Base-by-base conservation (phyloP, 169 alveolate genomes). In the Plasmodium vivax region DNA sequence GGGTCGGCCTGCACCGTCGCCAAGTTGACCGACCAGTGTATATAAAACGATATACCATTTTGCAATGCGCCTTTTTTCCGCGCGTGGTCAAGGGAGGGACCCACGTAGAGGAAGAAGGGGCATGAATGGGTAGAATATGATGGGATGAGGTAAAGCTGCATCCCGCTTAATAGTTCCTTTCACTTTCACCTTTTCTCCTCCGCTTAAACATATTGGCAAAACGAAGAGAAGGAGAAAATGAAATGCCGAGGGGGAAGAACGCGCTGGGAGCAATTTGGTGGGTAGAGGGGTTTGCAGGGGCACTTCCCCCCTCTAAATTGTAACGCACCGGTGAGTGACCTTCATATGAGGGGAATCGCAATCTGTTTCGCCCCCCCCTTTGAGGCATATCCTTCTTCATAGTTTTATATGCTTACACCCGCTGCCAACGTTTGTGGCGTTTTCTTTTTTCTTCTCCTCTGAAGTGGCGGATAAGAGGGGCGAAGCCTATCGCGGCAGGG, bases 201-300 rank as follows among this genome's bases (percentile, higher is more conserved):
- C 16, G 10, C 56, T 45, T 45, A 12, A 45, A 45, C 3, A 45
- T 45, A 45, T 9, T 45, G 56, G n/a, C 3, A 9, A 45, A 45
- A 45, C n/a, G n/a, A n/a, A n/a, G n/a, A n/a, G n/a, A n/a, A n/a
- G n/a, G 12, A 45, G 12, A 45, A 10, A 80, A 80, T 23, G 7
- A 9, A n/a, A n/a, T 32, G 6, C 38, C 32, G 71, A n/a, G 47
- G 10, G 74, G 30, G 23, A 9, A 23, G 36, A 77, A 75, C 6
- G 32, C 12, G 58, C 34, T n/a, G 58, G 27, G 47, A 7, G 23
- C 45, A 75, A n/a, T 77, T 83, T 82, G 34, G 84, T 82, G 92
- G 92, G 73, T 73, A 90, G 84, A 43, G 92, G 84, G 92, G 92
- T 74, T 83, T 43, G 8, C 38, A 51, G 19, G 74, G 43, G 27